phyloP scores from a whole-genome alignment of 805 yeast genomes.

The Yarrowia phangngaensis region DNA sequence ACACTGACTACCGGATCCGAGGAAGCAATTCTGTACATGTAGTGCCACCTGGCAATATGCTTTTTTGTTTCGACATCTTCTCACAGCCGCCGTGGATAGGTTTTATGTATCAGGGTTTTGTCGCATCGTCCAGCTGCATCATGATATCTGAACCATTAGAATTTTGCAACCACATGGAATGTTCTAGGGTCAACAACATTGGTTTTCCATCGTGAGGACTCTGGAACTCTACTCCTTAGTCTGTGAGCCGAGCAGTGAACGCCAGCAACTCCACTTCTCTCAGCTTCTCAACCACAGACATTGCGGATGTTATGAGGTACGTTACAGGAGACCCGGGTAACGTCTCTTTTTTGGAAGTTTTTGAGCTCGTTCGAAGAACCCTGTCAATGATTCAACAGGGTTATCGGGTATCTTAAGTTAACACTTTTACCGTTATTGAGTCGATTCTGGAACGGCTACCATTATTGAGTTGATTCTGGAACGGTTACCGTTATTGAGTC shows the following conservation, averaged over 20 bases:
- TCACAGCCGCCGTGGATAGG: conserved; percentile 47
- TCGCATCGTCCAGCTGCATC: conserved; percentile 49
- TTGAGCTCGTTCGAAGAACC: too few species aligned
- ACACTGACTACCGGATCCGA: conserved; percentile 45
- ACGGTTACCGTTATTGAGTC: too few species aligned
- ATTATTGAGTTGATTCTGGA: too few species aligned
- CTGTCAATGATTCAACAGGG: too few species aligned
- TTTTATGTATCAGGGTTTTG: conserved; percentile 45
- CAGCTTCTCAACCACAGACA: too few species aligned
- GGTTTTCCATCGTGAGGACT: conserved; percentile 48
- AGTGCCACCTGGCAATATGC: conserved; percentile 43
- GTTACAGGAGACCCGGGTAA: too few species aligned
- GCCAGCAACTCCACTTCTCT: too few species aligned
- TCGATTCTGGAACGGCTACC: too few species aligned
- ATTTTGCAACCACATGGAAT: conserved; percentile 46
- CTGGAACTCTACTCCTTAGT: conserved; percentile 46
- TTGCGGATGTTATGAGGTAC: too few species aligned
- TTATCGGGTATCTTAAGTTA: too few species aligned
- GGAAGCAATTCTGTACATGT: conserved; percentile 45
- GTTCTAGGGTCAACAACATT: conserved; percentile 48
- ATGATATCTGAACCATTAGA: conserved; percentile 47
- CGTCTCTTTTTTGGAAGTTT: too few species aligned
- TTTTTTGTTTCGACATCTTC: conserved; percentile 47
- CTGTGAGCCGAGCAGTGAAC: conserved; percentile 49
- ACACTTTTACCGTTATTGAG: too few species aligned